phyloP scores from a whole-genome alignment of 208 protist species.

The Leptomonas pyrrhocoris region DNA sequence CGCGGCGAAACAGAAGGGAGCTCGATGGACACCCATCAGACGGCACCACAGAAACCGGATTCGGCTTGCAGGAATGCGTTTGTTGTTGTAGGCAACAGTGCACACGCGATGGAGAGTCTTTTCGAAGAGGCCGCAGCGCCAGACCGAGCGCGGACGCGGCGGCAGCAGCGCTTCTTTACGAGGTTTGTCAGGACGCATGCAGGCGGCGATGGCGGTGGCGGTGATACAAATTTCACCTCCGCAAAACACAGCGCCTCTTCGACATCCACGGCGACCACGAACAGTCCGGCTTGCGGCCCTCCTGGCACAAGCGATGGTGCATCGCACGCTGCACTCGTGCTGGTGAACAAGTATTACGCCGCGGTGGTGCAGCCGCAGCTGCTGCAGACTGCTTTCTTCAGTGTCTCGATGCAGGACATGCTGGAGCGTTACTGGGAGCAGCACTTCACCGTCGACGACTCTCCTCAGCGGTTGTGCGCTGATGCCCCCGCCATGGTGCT shows the following conservation, averaged over 20 bases:
- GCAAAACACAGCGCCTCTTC: too few species aligned
- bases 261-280: too few species aligned
- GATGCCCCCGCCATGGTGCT: constrained; percentile 25
- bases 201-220: neutral
- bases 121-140: neutral
- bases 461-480: neutral
- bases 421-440: constrained; percentile 45
- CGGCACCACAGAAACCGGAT: neutral
- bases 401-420: constrained; percentile 40
- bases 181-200: neutral
- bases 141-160: neutral
- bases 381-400: constrained; percentile 51
- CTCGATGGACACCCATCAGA: neutral
- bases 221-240: neutral
- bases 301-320: neutral
- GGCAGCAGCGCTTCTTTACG: constrained; percentile 32
- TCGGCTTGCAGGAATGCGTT: constrained; percentile 2
- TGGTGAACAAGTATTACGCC: constrained; percentile 61
- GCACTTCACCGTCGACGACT: neutral
- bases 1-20: neutral
- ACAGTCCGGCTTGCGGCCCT: neutral
- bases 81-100: constrained; percentile 28
- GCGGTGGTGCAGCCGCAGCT: constrained; percentile 32
- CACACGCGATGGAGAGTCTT: constrained; percentile 10
- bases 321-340: neutral